Evolutionary conservation across 176 grass and related monocot genomes (phyloP), one percentile per base, ranked within the genome.

Genomic region (Echinochloa phyllopogon): DNA sequence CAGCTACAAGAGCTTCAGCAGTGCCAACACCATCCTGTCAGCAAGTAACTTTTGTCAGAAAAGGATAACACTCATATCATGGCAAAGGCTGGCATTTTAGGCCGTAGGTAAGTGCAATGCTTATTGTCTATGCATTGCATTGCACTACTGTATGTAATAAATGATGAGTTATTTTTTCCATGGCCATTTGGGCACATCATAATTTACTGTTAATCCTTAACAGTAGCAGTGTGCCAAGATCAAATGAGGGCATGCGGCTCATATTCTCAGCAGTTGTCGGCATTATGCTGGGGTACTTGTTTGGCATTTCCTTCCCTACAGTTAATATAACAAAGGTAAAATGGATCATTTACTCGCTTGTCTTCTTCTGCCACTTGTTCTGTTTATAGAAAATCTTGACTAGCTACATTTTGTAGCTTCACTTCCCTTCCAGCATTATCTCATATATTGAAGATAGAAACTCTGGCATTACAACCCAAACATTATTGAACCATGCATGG

Each of bases 401-500:
- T 21, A 3, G 10, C 29, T 77, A n/a, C 64, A n/a, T 65, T 86
- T 83, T 49, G 56, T 87, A 98, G 93, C 85, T 90, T 88, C 91
- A 92, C 47, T 88, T 94, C 53, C 90, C 92, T 86, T 94, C 92
- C 60, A 91, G 88, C 80, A 94, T 94, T 72, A 87, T 97, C 58
- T 94, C 95, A 47, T 97, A 93, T 59, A 91, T 89, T 74, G 92
- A 94, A 87, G 92, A 97, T 71, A 91, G 84, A 86, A 89, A 97
- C 73, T 94, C 92, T 76, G 95, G 95, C 73, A 83, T 97, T 68
- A 94, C 90, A 87, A 97, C 88, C n/a, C 95, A 97, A 76, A 94
- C 92, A 69, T 85, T 94, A 56, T 62, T 97, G 80, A 92, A 94
- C 69, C 95, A 94, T 65, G 92, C 95, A 45, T 94, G 83, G 92